Evolutionary conservation across 2,329 filamentous ascomycete genomes (phyloP).

Genomic region (Gremmenia infestans): DNA sequence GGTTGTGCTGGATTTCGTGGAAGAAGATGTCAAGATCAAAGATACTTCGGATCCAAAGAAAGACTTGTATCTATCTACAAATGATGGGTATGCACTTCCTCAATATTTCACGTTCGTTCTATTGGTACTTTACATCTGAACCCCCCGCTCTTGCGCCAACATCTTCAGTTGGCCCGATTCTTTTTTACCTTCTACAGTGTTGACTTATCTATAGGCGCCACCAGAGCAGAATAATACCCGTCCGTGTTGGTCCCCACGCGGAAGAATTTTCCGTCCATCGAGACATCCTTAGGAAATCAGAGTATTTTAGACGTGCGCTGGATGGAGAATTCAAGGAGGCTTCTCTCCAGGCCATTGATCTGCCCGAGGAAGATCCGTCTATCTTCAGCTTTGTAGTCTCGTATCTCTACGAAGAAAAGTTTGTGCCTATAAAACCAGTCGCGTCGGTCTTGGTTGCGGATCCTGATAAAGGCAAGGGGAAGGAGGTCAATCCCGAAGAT

Average conservation of each 20-base stretch:
- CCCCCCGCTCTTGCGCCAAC: constrained; percentile 11
- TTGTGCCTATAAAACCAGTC: constrained; percentile 41
- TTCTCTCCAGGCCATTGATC: constrained; percentile 40
- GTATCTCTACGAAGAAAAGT: constrained; percentile 45
- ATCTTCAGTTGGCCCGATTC: not conserved
- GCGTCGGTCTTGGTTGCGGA: constrained; percentile 34
- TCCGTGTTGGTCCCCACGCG: constrained; percentile 41
- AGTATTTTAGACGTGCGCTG: constrained; percentile 46
- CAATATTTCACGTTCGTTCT: not conserved
- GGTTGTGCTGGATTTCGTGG: constrained; percentile 35
- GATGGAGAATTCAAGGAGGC: constrained; percentile 44
- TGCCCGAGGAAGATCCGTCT: constrained; percentile 47
- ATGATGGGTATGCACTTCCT: constrained; percentile 38
- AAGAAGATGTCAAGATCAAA: constrained; percentile 30
- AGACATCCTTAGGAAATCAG: constrained; percentile 40
- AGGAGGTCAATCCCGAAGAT: constrained; percentile 31
- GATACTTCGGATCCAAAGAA: constrained; percentile 37
- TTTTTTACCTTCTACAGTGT: not conserved
- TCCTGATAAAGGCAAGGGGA: constrained; percentile 40
- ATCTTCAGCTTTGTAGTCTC: constrained; percentile 48
- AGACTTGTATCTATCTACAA: constrained; percentile 46
- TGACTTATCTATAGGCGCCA: constrained; percentile 34
- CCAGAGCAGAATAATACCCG: constrained; percentile 40
- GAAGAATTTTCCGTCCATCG: constrained; percentile 46
- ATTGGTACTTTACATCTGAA: not conserved